Conservation (phyloP, 352 stramenopile species). For the Elongisporangium senticosum region DNA sequence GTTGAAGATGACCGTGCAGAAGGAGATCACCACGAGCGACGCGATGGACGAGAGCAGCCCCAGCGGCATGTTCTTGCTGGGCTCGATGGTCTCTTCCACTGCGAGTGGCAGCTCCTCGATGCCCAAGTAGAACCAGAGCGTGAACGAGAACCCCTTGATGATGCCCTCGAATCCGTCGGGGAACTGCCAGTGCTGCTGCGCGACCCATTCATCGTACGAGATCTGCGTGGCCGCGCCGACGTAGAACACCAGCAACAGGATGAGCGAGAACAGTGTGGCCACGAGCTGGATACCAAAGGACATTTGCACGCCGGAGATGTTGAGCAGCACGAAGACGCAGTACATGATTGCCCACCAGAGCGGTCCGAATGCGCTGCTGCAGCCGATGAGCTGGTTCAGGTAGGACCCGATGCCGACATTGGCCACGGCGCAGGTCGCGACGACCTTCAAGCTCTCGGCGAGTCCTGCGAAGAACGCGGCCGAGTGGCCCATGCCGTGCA, state of each 20-base stretch:
- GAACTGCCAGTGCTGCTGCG: conserved; percentile 43
- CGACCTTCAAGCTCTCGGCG: conserved; percentile 60
- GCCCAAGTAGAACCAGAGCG: conserved; percentile 70
- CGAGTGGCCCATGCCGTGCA: conserved; percentile 45
- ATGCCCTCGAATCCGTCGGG: conserved; percentile 25
- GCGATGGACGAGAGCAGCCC: conserved; percentile 50
- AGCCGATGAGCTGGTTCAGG: conserved; percentile 43
- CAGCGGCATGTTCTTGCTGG: conserved; percentile 59
- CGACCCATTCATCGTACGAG: conserved; percentile 52
- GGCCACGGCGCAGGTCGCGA: conserved; percentile 41
- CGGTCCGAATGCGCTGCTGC: conserved; percentile 25
- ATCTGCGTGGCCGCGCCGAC: conserved; percentile 37
- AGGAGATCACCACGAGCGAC: conserved; percentile 44
- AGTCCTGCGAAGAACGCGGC: conserved; percentile 57
- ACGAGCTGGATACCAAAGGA: conserved; percentile 62
- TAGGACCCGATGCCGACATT: conserved; percentile 55
- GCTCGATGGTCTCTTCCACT: conserved; percentile 67
- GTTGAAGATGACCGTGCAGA: conserved; percentile 52
- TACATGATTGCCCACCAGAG: conserved; percentile 59
- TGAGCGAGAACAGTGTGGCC: conserved; percentile 36
- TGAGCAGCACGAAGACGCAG: conserved; percentile 52
- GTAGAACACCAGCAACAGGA: conserved; percentile 60
- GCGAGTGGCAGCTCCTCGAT: conserved; percentile 73
- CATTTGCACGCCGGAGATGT: conserved; percentile 50
- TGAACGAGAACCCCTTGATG: conserved; percentile 52